Base-by-base conservation (phyloP, 2,329 filamentous ascomycete genomes). In the Aspergillus chevalieri region DNA sequence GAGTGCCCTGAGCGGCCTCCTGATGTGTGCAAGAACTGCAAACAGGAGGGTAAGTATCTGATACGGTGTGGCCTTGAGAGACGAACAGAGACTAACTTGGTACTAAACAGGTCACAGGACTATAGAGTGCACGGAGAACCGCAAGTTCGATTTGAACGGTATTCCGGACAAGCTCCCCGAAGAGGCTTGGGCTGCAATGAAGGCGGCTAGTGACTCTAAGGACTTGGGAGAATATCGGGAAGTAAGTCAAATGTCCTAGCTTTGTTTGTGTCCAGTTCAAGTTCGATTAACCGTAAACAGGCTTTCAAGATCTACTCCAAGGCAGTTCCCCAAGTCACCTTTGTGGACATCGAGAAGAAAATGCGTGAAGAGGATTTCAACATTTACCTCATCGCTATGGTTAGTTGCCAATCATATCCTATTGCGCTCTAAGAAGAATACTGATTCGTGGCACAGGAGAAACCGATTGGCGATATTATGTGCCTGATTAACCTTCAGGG, bases 401-500 rank as follows among this genome's bases (percentile, higher is more conserved):
- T 78, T 62, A 62, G 59, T 44, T 5, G 4, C 15, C 3, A 30
- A 28, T 5, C 10, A 26, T 19, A n/a, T 4, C 22, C 17, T 24
- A 10, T 44, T 6, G 21, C 15, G 47, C 28, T 19, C n/a, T n/a
- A 14, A 22, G 8, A 19, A 36, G 15, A 38, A 30, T 30, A 33
- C 45, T 57, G 19, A 55, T 47, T 39, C 53, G 52, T 24, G 44
- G 46, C 51, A 34, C n/a, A 75, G 72, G 66, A 72, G 58, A 67
- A 74, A 58, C 62, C 71, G 61, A 54, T 69, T 47, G 55, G 59
- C 7, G 66, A 70, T 28, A 72, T 70, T 41, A 74, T 74, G 57
- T 79, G 71, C 44, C 68, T 79, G 21, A 74, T 82, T 54, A 73
- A 78, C 52, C 67, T 81, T 8, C 71, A 79, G 53, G 79, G 79